Evolutionary conservation across 257 asterid species (phyloP), one percentile per base, ranked within the genome.

Genomic region (Solanum ossicruentum): DNA sequence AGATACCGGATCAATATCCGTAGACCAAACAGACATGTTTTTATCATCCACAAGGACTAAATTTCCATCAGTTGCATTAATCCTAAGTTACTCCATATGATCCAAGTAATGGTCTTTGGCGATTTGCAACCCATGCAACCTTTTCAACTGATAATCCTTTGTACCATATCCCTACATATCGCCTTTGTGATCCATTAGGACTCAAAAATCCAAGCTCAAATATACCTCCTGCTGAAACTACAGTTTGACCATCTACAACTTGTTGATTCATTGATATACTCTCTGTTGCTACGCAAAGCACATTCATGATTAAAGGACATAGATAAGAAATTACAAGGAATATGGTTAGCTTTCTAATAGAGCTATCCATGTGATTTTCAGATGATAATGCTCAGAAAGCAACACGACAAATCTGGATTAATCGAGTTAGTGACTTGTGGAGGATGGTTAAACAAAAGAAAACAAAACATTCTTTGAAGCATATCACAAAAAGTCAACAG

Each of bases 181-280:
- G n/a, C 15, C 57, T 12, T 78, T 8, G 5, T 36, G 57, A 79
- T 79, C 84, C 57, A 57, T 51, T 28, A 23, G 70, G 87, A 78
- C 80, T 85, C 32, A 78, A 85, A 80, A 85, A 79, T 5, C 86
- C 79, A 47, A 85, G 71, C 82, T 85, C 80, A 23, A 85, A 85
- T 3, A 18, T 49, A 43, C 60, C 65, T 85, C 84, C 84, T 16
- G 87, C 84, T 16, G 87, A 78, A 77, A 78, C 77, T 12, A 78
- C 13, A 32, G 70, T 85, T 61, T 85, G 21, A n/a, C 84, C 84
- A 85, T 85, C 84, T 4, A 51, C 32, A 21, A 60, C 63, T 21
- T 36, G 80, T 66, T 63, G 80, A 49, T 51, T 63, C 70, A 47
- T 32, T 10, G 45, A 84, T 77, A 78, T 78, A 18, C 49, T 78